Percentiles rank a stretch among this genome's conserved stretches.
Evolutionary conservation across 257 asterid genomes (phyloP).

Genomic region (Ajuga chamaepitys): DNA sequence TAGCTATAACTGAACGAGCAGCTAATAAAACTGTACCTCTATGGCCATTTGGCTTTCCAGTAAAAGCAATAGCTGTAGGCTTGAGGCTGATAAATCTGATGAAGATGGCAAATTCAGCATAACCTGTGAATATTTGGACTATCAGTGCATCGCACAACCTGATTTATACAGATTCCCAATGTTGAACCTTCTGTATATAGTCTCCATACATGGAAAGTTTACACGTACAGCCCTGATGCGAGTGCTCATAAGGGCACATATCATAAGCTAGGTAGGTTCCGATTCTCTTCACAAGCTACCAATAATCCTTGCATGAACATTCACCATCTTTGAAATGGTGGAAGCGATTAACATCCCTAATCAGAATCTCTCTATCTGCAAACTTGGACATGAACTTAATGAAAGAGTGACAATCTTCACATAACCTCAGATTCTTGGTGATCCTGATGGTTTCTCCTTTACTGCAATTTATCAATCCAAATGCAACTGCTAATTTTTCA

Average conservation of each 20-base stretch:
- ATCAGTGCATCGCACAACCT: not conserved
- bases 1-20: not conserved
- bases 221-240: too few species aligned
- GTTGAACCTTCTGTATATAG: not conserved
- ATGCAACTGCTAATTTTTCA: conserved; percentile 82
- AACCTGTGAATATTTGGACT: not conserved
- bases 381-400: conserved; percentile 63
- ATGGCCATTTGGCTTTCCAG: not conserved
- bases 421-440: conserved; percentile 76
- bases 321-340: conserved; percentile 75
- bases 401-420: conserved; percentile 87
- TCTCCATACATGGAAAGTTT: too few species aligned
- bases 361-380: conserved; percentile 52
- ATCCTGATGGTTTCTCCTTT: conserved; percentile 75
- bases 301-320: conserved; percentile 81
- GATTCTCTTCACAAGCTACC: conserved; percentile 29
- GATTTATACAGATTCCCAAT: not conserved
- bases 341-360: conserved; percentile 69
- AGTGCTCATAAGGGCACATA: too few species aligned
- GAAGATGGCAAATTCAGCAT: too few species aligned
- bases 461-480: conserved; percentile 66
- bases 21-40: not conserved
- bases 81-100: too few species aligned
- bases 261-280: not conserved
- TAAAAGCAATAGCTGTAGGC: too few species aligned